These are phyloP conservation scores for Geosmithia putterillii DNA, from an alignment of 2,329 filamentous ascomycete genomes.

Conservation along the genomic window DNA sequence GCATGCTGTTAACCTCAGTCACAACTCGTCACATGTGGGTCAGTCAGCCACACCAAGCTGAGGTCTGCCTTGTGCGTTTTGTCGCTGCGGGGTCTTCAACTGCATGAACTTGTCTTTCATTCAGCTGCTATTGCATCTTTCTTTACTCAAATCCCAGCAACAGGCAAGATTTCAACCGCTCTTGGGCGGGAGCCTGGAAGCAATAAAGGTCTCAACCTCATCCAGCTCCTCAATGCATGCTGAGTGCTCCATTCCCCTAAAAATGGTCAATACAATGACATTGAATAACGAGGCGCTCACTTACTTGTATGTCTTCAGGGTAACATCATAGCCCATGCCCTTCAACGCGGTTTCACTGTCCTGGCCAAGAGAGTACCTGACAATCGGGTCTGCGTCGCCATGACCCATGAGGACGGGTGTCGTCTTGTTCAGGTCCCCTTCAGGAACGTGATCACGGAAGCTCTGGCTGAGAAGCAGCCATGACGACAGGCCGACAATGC, in stretches of 20 bases:
- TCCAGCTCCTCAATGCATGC: conserved; percentile 70
- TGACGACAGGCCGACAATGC: conserved; percentile 73
- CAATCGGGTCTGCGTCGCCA: conserved; percentile 64
- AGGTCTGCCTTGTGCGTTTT: neutral
- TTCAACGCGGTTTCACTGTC: conserved; percentile 55
- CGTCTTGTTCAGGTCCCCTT: conserved; percentile 39
- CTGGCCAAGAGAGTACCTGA: conserved; percentile 56
- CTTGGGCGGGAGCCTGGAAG: conserved; percentile 27
- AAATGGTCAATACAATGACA: conserved; percentile 2
- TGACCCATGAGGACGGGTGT: conserved; percentile 87
- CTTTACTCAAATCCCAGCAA: too few species aligned
- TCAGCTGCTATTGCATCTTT: too few species aligned
- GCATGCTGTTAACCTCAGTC: neutral
- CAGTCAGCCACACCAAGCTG: neutral
- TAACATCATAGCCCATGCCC: conserved; percentile 58
- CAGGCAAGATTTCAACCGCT: neutral
- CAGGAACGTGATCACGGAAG: conserved; percentile 25
- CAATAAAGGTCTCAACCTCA: conserved; percentile 56
- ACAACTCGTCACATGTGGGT: neutral
- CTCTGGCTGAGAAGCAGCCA: conserved; percentile 57
- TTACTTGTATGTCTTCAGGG: conserved; percentile 65
- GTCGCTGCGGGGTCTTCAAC: neutral
- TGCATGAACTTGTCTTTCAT: too few species aligned
- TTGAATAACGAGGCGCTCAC: conserved; percentile 14
- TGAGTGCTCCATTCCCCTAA: conserved; percentile 59